A percentile compares a stretch with the other conserved stretches of the same genome.
phyloP scores from a whole-genome alignment of 805 yeast genomes.

The Tetrapisispora fleetii region DNA sequence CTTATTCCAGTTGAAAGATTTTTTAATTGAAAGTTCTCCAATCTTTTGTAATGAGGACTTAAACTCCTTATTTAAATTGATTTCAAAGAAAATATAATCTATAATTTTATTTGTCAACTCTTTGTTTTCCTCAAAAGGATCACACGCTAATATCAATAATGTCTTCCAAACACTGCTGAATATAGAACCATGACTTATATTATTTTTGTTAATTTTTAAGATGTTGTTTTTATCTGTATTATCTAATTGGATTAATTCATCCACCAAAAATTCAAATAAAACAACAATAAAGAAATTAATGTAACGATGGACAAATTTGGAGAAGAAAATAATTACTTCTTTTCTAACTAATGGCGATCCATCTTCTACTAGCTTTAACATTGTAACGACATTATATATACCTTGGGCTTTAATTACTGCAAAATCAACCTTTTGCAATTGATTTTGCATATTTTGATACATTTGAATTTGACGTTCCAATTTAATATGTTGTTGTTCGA shows the following conservation, averaged over 20 bases:
- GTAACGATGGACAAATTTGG: slow-evolving; percentile 62
- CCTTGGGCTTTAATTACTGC: slow-evolving; percentile 57
- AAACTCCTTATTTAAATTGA: slow-evolving; percentile 45
- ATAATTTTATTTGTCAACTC: slow-evolving; percentile 63
- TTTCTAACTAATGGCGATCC: slow-evolving; percentile 85
- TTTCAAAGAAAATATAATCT: slow-evolving; percentile 56
- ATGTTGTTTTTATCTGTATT: slow-evolving; percentile 12
- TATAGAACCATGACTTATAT: slow-evolving; percentile 80
- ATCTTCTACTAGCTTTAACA: slow-evolving; percentile 64
- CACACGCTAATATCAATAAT: slow-evolving; percentile 67
- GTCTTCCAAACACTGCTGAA: slow-evolving; percentile 85
- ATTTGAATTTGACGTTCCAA: slow-evolving; percentile 26
- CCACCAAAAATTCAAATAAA: slow-evolving; percentile 76
- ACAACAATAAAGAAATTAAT: slow-evolving; percentile 70
- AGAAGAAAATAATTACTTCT: slow-evolving; percentile 70
- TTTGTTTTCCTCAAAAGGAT: slow-evolving; percentile 77
- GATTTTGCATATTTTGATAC: slow-evolving; percentile 21
- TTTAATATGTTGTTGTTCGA: slow-evolving; percentile 23
- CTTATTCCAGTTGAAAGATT: slow-evolving; percentile 20
- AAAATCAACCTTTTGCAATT: slow-evolving; percentile 24
- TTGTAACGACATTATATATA: slow-evolving; percentile 55
- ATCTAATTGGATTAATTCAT: slow-evolving; percentile 60
- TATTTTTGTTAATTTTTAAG: slow-evolving; percentile 38
- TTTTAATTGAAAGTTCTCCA: slow-evolving; percentile 53
- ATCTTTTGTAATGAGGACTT: slow-evolving; percentile 55